Evolutionary conservation across 805 yeast species (phyloP).

Genomic region (Yarrowia sp.): DNA sequence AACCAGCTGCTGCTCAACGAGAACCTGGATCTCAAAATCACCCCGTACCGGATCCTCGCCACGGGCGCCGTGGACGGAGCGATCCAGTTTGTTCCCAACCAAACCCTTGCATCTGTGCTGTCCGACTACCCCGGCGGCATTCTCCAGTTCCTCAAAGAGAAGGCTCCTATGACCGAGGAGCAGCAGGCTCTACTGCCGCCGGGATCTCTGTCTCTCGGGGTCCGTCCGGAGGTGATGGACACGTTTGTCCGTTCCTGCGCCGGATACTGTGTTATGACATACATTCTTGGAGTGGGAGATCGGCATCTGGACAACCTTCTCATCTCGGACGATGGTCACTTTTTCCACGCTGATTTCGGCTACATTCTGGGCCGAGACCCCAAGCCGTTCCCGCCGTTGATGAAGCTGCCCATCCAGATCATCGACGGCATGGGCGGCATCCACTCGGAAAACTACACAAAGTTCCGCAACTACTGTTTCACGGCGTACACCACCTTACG

Average conservation of each 20-base stretch:
- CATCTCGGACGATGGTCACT: slow-evolving; percentile 81
- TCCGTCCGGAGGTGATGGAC: slow-evolving; percentile 79
- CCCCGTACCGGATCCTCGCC: slow-evolving; percentile 89
- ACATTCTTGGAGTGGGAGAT: slow-evolving; percentile 94
- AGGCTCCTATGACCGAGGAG: slow-evolving; percentile 43
- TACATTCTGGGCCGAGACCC: slow-evolving; percentile 97
- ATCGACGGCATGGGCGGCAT: slow-evolving; percentile 98
- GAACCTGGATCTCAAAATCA: slow-evolving; percentile 83
- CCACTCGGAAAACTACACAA: slow-evolving; percentile 79
- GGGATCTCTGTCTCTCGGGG: slow-evolving; percentile 47
- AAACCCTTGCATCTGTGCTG: slow-evolving; percentile 81
- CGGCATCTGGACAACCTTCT: slow-evolving; percentile 91
- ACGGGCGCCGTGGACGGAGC: slow-evolving; percentile 92
- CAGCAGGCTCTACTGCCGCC: slow-evolving; percentile 12
- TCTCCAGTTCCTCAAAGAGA: slow-evolving; percentile 65
- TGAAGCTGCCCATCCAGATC: slow-evolving; percentile 96
- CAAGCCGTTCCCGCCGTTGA: slow-evolving; percentile 97
- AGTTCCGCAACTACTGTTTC: slow-evolving; percentile 91
- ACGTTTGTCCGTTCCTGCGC: slow-evolving; percentile 95
- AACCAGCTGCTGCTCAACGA: slow-evolving; percentile 86
- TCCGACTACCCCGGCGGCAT: slow-evolving; percentile 75
- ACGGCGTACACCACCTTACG: slow-evolving; percentile 90
- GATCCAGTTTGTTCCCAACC: slow-evolving; percentile 92
- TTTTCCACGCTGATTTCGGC: slow-evolving; percentile 98
- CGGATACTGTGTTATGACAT: slow-evolving; percentile 96